These are phyloP conservation scores for Ilex paraguariensis DNA, from an alignment of 305 asterid species.

Conservation along the genomic window DNA sequence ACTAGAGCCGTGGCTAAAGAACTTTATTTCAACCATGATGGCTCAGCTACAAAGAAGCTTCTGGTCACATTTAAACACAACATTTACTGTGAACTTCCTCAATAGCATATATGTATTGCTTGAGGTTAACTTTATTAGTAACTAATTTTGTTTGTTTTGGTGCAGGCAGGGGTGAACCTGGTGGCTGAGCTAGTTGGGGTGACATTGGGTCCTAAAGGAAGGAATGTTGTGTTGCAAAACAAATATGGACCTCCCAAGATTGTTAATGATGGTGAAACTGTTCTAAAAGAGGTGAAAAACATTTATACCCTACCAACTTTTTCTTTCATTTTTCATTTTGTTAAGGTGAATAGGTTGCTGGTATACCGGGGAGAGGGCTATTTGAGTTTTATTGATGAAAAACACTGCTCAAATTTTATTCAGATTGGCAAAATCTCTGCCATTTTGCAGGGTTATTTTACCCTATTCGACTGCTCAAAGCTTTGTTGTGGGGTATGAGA, in stretches of 20 bases:
- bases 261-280: constrained; percentile 91
- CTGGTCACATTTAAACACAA: constrained; percentile 35
- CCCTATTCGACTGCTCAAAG: too few relatives aligned
- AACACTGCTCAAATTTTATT: too few relatives aligned
- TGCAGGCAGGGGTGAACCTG: constrained; percentile 71
- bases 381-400: too few relatives aligned
- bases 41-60: constrained; percentile 66
- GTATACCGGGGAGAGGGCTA: too few relatives aligned
- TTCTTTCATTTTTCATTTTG: too few relatives aligned
- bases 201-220: constrained; percentile 88
- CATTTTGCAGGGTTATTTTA: too few relatives aligned
- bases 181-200: constrained; percentile 86
- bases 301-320: too few relatives aligned
- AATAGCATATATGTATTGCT: neutral
- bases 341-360: too few relatives aligned
- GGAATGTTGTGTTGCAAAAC: constrained; percentile 89
- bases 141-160: constrained; percentile 10
- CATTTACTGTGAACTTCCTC: neutral
- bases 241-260: constrained; percentile 94
- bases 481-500: too few relatives aligned
- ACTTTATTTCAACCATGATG: constrained; percentile 68
- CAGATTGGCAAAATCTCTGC: too few relatives aligned
- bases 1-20: constrained; percentile 66
- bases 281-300: constrained; percentile 64
- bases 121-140: neutral